Evolutionary conservation across 352 stramenopile species (phyloP), one percentile per base, ranked within the genome.

Genomic region (Blastocystis sp.): DNA sequence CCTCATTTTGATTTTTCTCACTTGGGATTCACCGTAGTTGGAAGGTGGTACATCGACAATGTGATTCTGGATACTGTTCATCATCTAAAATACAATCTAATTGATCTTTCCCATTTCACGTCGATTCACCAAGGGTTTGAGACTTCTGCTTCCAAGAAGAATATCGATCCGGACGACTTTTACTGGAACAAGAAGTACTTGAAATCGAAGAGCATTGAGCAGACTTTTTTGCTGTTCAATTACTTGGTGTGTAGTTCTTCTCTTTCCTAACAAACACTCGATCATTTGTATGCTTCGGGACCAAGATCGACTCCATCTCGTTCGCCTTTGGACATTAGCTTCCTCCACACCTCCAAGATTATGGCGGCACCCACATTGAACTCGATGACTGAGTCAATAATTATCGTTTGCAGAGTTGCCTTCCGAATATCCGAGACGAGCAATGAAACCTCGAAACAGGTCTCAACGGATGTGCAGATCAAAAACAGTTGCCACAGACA

Each of bases 341-440:
- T 11, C 50, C 73, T 66, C 73, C 73, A 84, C 20, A 84, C 34
- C 9, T 23, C 11, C 18, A 84, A n/a, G 53, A 84, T 64, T 5
- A 84, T 13, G 8, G 5, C 73, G 7, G 73, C 73, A 26, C 77
- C 77, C 47, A 88, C 77, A 43, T 88, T 88, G 61, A 88, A 88
- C 29, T 88, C 77, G 13, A 88, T 26, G n/a, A 88, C 37, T n/a
- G 20, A 88, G 29, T 88, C 77, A 54, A 88, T 64, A 15, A 88
- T 37, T 13, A 88, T 50, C 1, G 77, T 88, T 76, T 79, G 18
- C 23, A 88, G 45, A 18, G 77, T 56, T 5, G 62, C 62, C 34
- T 76, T 62, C 8, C 77, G 77, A 77, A 88, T 77, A 13, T 50
- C 77, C 3, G 77, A 88, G 13, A 88, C 23, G 29, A 64, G 50